phyloP scores from a whole-genome alignment of 2,329 filamentous ascomycete genomes.

The Aspergillus ochraceoroseus region DNA sequence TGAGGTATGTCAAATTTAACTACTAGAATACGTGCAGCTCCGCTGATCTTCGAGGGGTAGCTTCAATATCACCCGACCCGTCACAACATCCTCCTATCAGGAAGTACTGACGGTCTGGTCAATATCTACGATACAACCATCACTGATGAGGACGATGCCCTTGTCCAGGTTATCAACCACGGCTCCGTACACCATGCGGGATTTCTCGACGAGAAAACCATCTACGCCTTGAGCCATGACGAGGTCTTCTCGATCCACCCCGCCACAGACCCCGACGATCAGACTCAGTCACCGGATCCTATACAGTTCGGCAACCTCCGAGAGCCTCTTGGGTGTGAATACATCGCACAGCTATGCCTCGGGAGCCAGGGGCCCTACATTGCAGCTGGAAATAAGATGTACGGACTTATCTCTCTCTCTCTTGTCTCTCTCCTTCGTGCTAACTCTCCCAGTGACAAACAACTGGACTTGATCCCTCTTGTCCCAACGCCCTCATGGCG shows the following conservation, averaged over 20 bases:
- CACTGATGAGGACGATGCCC: slow-evolving; percentile 57
- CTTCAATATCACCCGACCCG: slow-evolving; percentile 51
- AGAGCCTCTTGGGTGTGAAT: slow-evolving; percentile 53
- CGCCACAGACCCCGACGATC: slow-evolving; percentile 48
- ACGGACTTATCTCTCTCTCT: slow-evolving; percentile 18
- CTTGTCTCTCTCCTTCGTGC: neutral
- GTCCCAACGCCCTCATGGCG: slow-evolving; percentile 35
- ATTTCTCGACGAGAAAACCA: slow-evolving; percentile 50
- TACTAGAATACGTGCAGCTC: too few species aligned
- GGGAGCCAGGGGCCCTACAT: slow-evolving; percentile 43
- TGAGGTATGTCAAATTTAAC: slow-evolving; percentile 38
- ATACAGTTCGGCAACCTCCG: slow-evolving; percentile 55
- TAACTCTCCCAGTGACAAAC: slow-evolving; percentile 31
- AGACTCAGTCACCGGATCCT: slow-evolving; percentile 43
- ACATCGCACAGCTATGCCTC: slow-evolving; percentile 53
- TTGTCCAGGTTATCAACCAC: slow-evolving; percentile 60
- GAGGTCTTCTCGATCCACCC: slow-evolving; percentile 58
- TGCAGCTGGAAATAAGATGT: slow-evolving; percentile 50
- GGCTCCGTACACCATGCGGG: slow-evolving; percentile 59
- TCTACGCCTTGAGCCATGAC: slow-evolving; percentile 59
- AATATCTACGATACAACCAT: slow-evolving; percentile 58
- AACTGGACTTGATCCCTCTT: slow-evolving; percentile 44
- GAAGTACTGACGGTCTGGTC: slow-evolving; percentile 59
- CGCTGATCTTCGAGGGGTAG: slow-evolving; percentile 20
- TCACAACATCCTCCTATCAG: slow-evolving; percentile 54